phyloP scores from a whole-genome alignment of 1,139 yeast species.

The Geotrichum europaeum region DNA sequence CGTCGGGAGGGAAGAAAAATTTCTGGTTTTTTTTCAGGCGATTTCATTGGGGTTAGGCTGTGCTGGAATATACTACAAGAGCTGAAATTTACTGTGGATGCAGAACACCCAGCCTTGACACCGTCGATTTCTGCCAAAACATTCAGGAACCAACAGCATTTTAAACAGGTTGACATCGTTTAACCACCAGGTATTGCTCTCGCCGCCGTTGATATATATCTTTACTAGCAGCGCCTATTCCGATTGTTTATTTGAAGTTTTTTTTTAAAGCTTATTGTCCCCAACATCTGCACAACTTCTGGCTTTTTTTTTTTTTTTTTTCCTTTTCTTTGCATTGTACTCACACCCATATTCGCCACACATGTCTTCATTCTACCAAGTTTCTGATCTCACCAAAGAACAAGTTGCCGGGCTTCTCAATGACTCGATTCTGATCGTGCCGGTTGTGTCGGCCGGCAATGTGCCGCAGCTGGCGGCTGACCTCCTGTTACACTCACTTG shows the following conservation, averaged over 20 bases:
- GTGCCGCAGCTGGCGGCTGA: constrained; percentile 82
- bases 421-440: constrained; percentile 46
- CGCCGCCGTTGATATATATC: not conserved
- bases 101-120: not conserved
- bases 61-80: constrained; percentile 8
- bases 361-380: constrained; percentile 5
- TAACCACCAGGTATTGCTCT: not conserved
- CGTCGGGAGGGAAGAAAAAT: not conserved
- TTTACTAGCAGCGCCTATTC: not conserved
- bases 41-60: constrained; percentile 8
- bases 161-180: not conserved
- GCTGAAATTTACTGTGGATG: not conserved
- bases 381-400: not conserved
- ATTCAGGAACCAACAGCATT: not conserved
- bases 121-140: not conserved
- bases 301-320: not conserved
- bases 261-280: not conserved
- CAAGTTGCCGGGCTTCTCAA: constrained; percentile 1
- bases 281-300: not conserved
- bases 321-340: not conserved
- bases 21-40: not conserved
- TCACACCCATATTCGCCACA: not conserved
- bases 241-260: not conserved
- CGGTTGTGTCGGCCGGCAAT: constrained; percentile 81
- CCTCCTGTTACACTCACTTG: constrained; percentile 58